Base-by-base conservation (phyloP, 306 rosid genomes). In the Casuarina glauca region DNA sequence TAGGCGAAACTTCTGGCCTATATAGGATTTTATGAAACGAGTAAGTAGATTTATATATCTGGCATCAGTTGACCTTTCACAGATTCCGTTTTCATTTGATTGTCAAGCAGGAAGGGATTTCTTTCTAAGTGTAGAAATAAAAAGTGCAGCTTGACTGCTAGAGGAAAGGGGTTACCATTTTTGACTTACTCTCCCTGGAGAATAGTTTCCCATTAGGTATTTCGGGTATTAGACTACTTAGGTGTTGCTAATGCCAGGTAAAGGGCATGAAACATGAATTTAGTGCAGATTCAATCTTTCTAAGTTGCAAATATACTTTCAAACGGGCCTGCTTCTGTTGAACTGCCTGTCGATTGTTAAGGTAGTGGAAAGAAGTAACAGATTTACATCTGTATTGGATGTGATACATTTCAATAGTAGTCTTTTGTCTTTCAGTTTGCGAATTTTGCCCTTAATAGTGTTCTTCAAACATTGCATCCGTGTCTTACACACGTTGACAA, bases 61-160 rank as follows among this genome's bases (percentile, higher is more conserved):
- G 45, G 44, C 13, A 38, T 5, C 42, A 62, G 36, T 43, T 43
- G 69, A 36, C 19, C 19, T 62, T 62, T 62, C 36, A 36, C 16
- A 36, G 69, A 15, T 62, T 62, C 45, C 35, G 15, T 1, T 62
- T 62, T 62, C 69, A 36, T 62, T 62, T 62, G n/a, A 5, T 15
- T 12, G 69, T 15, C 17, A 62, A 62, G 41, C 43, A 36, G 69
- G 43, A 38, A 1, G 69, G 36, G 44, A 11, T 62, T 38, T 11
- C 19, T 62, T 62, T 32, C 43, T 62, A 62, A 62, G 69, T 62
- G 43, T 44, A 36, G 45, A 62, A 62, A 62, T 41, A 62, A 62
- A 19, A 36, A 32, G 9, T 62, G 69, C 69, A 12, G 69, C 69
- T 62, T 35, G 35, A 35, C 45, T 62, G 7, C 44, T 36, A 38